phyloP scores from a whole-genome alignment of 345 rosid genomes.

The Ceriops tagal region DNA sequence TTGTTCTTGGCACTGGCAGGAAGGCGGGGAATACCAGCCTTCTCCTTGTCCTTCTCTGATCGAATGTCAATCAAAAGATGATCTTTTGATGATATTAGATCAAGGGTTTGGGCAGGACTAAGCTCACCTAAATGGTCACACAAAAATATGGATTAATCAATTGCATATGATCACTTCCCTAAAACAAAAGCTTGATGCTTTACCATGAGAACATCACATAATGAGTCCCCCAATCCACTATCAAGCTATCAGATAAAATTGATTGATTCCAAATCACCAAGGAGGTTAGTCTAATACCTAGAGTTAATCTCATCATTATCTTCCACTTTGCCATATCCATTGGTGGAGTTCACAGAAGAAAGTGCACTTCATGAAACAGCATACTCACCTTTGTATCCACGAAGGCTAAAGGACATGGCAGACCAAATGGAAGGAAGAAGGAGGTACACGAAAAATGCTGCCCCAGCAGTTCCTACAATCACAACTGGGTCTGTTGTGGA shows the following conservation, averaged over 20 bases:
- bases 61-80: slow-evolving; percentile 75
- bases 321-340: not conserved
- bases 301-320: not conserved
- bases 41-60: slow-evolving; percentile 90
- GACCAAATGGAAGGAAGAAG: slow-evolving; percentile 82
- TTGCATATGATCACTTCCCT: not conserved
- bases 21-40: slow-evolving; percentile 84
- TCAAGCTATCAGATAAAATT: not conserved
- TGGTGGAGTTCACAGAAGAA: not conserved
- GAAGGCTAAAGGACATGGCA: slow-evolving; percentile 54
- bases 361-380: not conserved
- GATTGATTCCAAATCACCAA: not conserved
- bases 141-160: not conserved
- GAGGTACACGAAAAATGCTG: slow-evolving; percentile 58
- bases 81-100: slow-evolving; percentile 48
- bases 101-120: slow-evolving; percentile 84
- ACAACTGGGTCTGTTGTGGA: slow-evolving; percentile 70
- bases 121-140: slow-evolving; percentile 55
- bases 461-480: slow-evolving; percentile 69
- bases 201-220: not conserved
- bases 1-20: slow-evolving; percentile 82
- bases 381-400: slow-evolving; percentile 82
- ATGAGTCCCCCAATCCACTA: not conserved
- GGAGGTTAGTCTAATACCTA: not conserved
- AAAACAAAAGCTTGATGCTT: not conserved